These are phyloP conservation scores for Cetradonia linearis DNA, from an alignment of 495 filamentous ascomycete species.

Conservation along the genomic window DNA sequence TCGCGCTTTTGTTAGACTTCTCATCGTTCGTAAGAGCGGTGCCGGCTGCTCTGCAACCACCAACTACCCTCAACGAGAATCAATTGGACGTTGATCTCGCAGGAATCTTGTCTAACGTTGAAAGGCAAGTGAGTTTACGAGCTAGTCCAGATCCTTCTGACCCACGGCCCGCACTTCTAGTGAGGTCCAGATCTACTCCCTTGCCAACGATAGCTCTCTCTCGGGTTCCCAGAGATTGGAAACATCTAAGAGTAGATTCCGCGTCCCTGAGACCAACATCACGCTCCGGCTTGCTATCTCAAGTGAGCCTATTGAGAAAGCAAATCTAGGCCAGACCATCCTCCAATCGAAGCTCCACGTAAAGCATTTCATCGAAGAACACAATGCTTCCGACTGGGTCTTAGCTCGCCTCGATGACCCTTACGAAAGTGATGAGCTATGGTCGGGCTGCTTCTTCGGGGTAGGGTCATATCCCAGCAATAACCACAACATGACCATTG, in stretches of 20 bases:
- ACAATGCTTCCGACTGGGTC: not conserved
- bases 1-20: not conserved
- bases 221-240: not conserved
- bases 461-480: not conserved
- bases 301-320: not conserved
- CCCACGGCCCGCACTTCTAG: not conserved
- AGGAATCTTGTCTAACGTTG: not conserved
- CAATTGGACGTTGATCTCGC: not conserved
- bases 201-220: not conserved
- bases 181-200: not conserved
- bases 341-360: not conserved
- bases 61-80: not conserved
- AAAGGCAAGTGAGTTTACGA: not conserved
- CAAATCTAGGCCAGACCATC: not conserved
- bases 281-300: not conserved
- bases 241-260: not conserved
- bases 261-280: constrained; percentile 2
- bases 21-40: not conserved
- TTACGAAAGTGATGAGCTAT: not conserved
- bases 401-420: not conserved
- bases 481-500: not conserved
- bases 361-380: not conserved
- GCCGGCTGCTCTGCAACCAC: not conserved
- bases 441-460: constrained; percentile 3
- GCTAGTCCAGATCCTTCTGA: not conserved